Base-by-base conservation (phyloP, 495 filamentous ascomycete genomes). In the Talaromyces wortmannii region DNA sequence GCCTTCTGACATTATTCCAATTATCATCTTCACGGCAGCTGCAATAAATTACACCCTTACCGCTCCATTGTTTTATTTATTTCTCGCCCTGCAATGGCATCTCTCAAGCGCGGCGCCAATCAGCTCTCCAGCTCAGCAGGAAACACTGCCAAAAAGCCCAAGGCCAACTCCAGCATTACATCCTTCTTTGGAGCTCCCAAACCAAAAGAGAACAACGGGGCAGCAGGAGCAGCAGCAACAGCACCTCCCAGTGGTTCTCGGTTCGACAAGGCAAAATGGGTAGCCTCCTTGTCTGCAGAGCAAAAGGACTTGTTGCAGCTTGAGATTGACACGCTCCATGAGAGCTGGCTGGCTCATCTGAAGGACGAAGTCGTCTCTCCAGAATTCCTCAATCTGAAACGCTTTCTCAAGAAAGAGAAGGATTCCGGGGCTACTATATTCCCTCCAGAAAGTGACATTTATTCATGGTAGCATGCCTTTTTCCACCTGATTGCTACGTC, bases 201-300 rank as follows among this genome's bases (percentile, higher is more conserved):
- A 51, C 45, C 69, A 7, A 71, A 68, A 55, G 74, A 69, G 55
- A 55, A 66, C 6, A 55, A 66, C 13, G 57, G 66, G 7, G 65
- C 65, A 4, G 57, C 65, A 33, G 52, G 64, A 5, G 60, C 68
- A 48, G 62, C 59, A 45, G 42, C 64, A 4, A 55, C 56, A 33
- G 51, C 31, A 30, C 59, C 16, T 43, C 57, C 45, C 33, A 66
- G n/a, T 59, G 70, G 1, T 65, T 69, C 0, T 61, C 70, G 81
- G 49, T 97, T 96, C 72, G 80, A 96, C 74, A 97, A 96, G 71
- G 80, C 77, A 6, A 88, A 84, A 74, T 98, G 94, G 94, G 77
- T 90, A 1, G 79, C 81, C 11, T 83, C 81, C 43, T 77, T 98
- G 55, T 91, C 83, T 0, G 60, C 78, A 5, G 95, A 97, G 74